phyloP scores from a whole-genome alignment of 108 stramenopile species.

The Skeletonema tropicum region DNA sequence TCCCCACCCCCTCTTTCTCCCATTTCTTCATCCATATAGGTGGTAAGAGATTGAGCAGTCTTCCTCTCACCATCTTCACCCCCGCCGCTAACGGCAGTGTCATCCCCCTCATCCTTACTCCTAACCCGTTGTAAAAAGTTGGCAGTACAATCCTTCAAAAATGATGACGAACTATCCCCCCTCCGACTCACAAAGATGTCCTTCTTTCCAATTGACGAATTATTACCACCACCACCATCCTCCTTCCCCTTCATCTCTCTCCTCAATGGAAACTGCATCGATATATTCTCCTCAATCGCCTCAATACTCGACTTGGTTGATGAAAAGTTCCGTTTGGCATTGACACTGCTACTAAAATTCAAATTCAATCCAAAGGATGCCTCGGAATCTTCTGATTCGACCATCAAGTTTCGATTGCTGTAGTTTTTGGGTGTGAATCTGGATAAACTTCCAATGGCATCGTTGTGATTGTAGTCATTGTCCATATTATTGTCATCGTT shows the following conservation, averaged over 20 bases:
- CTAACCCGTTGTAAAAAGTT: constrained; percentile 17
- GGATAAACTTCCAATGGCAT: constrained; percentile 10
- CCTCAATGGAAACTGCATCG: constrained; percentile 12
- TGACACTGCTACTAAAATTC: constrained; percentile 10
- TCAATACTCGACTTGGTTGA: not conserved
- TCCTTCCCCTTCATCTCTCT: not conserved
- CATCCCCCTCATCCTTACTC: not conserved
- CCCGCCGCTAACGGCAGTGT: not conserved
- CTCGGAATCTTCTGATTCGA: not conserved
- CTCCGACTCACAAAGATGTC: constrained; percentile 4
- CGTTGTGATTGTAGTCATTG: constrained; percentile 1
- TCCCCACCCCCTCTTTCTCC: not conserved
- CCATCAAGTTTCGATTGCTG: not conserved
- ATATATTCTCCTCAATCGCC: constrained; percentile 15
- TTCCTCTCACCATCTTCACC: constrained; percentile 2
- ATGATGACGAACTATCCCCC: not conserved
- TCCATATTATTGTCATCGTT: constrained; percentile 21
- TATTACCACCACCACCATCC: not conserved
- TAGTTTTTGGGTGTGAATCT: not conserved
- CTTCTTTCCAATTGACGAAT: constrained; percentile 3
- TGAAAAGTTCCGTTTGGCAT: not conserved
- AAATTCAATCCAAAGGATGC: constrained; percentile 30
- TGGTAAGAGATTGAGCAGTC: constrained; percentile 26
- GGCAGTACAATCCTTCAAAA: constrained; percentile 31
- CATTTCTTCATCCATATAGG: not conserved